A percentile compares a stretch with the other conserved stretches of the same genome.
phyloP scores from a whole-genome alignment of 108 stramenopile genomes.

The Poteriospumella lacustris region DNA sequence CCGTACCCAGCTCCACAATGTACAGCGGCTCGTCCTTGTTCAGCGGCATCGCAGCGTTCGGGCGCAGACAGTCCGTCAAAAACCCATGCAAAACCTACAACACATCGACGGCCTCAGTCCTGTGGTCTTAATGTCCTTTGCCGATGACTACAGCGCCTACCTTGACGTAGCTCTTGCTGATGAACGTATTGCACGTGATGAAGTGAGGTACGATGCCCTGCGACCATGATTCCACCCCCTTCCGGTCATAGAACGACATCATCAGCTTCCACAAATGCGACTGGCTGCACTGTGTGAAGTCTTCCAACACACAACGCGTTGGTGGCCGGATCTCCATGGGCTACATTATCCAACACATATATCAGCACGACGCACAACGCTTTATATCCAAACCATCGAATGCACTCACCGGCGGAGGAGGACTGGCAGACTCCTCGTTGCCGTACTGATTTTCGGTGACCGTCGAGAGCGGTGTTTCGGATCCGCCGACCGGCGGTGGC shows the following conservation, averaged over 20 bases:
- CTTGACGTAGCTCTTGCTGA: slow-evolving; percentile 60
- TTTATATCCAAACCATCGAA: neutral
- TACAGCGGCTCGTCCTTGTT: slow-evolving; percentile 57
- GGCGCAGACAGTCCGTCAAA: slow-evolving; percentile 49
- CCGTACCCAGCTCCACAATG: slow-evolving; percentile 64
- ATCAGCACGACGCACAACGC: neutral
- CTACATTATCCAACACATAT: neutral
- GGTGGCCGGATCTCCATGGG: neutral
- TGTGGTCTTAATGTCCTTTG: too few relatives aligned
- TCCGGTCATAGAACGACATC: slow-evolving; percentile 65
- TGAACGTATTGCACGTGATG: slow-evolving; percentile 66
- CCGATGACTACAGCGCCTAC: slow-evolving; percentile 17
- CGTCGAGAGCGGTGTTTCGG: neutral
- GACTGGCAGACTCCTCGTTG: neutral
- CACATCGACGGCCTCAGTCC: neutral
- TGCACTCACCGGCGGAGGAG: neutral
- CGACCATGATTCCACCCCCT: slow-evolving; percentile 58
- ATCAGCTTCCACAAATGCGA: slow-evolving; percentile 61
- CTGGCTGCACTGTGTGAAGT: slow-evolving; percentile 52
- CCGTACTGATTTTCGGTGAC: neutral
- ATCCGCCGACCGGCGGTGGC: neutral
- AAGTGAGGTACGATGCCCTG: slow-evolving; percentile 68
- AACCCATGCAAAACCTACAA: slow-evolving; percentile 47
- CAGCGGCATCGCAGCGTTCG: slow-evolving; percentile 29
- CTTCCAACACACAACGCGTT: slow-evolving; percentile 48